Evolutionary conservation across 441 rosid genomes (phyloP).

Genomic region (Pelargonium citronellum): DNA sequence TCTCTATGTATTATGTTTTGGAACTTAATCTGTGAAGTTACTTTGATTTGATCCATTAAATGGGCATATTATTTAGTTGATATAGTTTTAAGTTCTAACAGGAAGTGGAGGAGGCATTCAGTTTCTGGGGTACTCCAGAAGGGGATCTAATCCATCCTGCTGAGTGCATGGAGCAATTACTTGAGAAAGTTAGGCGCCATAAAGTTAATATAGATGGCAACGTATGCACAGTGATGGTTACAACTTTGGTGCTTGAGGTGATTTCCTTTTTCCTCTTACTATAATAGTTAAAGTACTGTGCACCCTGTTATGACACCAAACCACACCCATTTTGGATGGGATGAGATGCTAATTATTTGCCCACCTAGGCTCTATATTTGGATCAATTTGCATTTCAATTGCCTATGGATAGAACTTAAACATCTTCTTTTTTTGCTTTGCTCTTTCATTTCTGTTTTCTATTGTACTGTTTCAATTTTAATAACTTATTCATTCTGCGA

Average conservation of each 20-base stretch:
- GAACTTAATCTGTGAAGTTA: background rate
- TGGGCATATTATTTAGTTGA: background rate
- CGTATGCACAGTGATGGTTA: conserved; percentile 93
- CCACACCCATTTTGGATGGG: too few species aligned
- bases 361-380: too few species aligned
- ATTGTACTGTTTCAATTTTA: too few species aligned
- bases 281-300: background rate
- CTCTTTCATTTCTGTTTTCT: too few species aligned
- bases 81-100: conserved; percentile 28
- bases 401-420: too few species aligned
- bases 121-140: conserved; percentile 96
- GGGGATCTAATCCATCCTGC: conserved; percentile 96
- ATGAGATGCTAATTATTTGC: too few species aligned
- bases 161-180: conserved; percentile 92
- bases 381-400: too few species aligned
- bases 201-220: conserved; percentile 88
- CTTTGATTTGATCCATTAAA: background rate
- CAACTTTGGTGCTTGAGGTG: conserved; percentile 99
- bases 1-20: background rate
- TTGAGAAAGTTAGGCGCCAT: conserved; percentile 92
- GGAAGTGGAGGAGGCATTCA: conserved; percentile 89
- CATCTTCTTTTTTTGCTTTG: too few species aligned
- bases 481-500: too few species aligned
- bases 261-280: conserved; percentile 12
- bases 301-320: too few species aligned